Evolutionary conservation across 768 basidiomycete species (phyloP).

Genomic region (Suillus americanus): DNA sequence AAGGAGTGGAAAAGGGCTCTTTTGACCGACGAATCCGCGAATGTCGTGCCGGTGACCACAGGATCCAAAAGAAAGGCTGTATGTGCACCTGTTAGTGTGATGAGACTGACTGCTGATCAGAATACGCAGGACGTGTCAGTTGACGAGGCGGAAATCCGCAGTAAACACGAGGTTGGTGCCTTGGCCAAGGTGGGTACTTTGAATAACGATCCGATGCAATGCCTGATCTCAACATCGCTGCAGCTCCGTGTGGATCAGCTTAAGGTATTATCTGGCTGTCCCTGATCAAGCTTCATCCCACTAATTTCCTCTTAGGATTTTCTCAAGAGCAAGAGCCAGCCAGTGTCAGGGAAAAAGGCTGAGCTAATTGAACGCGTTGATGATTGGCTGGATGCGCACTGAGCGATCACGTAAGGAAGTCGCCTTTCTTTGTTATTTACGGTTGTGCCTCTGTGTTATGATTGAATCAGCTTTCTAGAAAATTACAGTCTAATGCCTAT

Average conservation of each 20-base stretch:
- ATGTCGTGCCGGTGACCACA: constrained; percentile 42
- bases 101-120: constrained; percentile 3
- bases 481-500: not conserved
- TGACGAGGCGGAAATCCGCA: constrained; percentile 73
- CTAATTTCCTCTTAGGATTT: constrained; percentile 53
- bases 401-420: constrained; percentile 1
- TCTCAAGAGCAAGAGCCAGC: constrained; percentile 61
- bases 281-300: constrained; percentile 6
- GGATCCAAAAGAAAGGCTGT: constrained; percentile 76
- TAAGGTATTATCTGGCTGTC: constrained; percentile 49
- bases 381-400: constrained; percentile 55
- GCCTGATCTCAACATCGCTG: constrained; percentile 5
- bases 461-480: not conserved
- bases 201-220: not conserved
- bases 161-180: constrained; percentile 56
- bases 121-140: constrained; percentile 54
- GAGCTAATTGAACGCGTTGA: constrained; percentile 67
- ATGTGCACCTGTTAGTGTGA: constrained; percentile 29
- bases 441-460: not conserved
- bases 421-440: not conserved
- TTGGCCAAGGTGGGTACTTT: constrained; percentile 61
- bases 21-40: constrained; percentile 62
- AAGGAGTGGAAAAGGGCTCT: constrained; percentile 70
- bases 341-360: constrained; percentile 68
- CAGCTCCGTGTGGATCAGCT: constrained; percentile 79